Percentiles rank a stretch among this genome's conserved stretches.
phyloP scores from a whole-genome alignment of 1,284 basidiomycete species.

The Laetiporus sulphureus region DNA sequence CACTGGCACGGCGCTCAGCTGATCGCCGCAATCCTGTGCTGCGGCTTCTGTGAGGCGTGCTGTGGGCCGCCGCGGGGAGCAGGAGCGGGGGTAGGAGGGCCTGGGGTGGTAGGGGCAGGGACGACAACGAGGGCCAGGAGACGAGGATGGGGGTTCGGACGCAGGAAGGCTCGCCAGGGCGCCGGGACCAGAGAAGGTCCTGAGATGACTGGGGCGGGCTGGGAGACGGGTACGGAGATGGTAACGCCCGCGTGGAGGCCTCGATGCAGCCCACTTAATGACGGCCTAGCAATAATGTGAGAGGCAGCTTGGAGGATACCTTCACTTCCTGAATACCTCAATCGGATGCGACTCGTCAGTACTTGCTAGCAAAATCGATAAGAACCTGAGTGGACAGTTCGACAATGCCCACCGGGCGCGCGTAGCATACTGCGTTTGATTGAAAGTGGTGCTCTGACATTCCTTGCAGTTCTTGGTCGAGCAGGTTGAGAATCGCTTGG shows the following conservation, averaged over 20 bases:
- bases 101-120: conserved; percentile 3
- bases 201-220: neutral
- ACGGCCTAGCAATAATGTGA: neutral
- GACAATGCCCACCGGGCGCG: no score
- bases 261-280: neutral
- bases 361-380: no score
- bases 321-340: conserved; percentile 1
- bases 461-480: no score
- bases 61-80: neutral
- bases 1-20: neutral
- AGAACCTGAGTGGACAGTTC: no score
- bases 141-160: neutral
- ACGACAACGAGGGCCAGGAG: conserved; percentile 1
- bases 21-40: conserved; percentile 7
- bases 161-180: no score
- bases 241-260: neutral
- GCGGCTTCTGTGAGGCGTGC: conserved; percentile 4
- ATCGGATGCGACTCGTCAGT: neutral
- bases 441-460: no score
- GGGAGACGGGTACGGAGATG: neutral
- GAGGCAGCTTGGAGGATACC: neutral
- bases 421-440: no score
- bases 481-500: no score
- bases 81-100: neutral
- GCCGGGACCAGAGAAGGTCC: neutral